A percentile compares a stretch with the other conserved stretches of the same genome.
These are phyloP conservation scores for Ganoderma meredithae DNA, from an alignment of 1,284 basidiomycete species.

Conservation along the genomic window DNA sequence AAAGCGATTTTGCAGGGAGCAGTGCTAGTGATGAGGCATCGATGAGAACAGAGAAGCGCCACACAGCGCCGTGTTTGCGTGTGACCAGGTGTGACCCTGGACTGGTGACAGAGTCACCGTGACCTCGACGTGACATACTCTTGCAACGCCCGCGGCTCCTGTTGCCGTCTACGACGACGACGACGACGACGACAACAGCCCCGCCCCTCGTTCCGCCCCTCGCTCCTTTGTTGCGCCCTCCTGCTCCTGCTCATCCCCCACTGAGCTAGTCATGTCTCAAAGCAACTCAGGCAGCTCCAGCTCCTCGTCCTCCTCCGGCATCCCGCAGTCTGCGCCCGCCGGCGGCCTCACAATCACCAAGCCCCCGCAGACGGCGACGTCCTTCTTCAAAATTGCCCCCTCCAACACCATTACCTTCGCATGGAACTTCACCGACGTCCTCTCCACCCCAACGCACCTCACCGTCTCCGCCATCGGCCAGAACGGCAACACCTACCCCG, in stretches of 20 bases:
- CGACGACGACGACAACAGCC: constrained; percentile 20
- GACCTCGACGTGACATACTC: not conserved
- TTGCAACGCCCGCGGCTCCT: constrained; percentile 5
- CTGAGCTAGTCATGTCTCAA: constrained; percentile 16
- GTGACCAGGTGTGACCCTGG: too few relatives aligned
- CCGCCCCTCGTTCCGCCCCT: constrained; percentile 17
- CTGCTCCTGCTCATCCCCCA: not conserved
- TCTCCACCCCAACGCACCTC: constrained; percentile 72
- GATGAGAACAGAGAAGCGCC: too few relatives aligned
- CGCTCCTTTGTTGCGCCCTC: constrained; percentile 17
- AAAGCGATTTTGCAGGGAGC: not conserved
- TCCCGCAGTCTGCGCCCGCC: constrained; percentile 65
- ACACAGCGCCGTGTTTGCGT: not conserved
- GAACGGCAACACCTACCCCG: constrained; percentile 88
- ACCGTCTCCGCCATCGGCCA: constrained; percentile 86
- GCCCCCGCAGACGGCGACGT: constrained; percentile 80
- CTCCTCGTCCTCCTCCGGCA: constrained; percentile 32
- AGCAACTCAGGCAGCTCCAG: not conserved
- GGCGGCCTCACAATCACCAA: constrained; percentile 78
- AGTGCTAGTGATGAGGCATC: too few relatives aligned
- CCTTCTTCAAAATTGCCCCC: constrained; percentile 89
- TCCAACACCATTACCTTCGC: constrained; percentile 84
- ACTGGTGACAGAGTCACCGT: not conserved
- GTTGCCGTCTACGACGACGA: constrained; percentile 8
- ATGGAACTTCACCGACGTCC: constrained; percentile 88